Evolutionary conservation across 2,329 filamentous ascomycete species (phyloP), one percentile per base, ranked within the genome.

Genomic region (Aspergillus nomiae): DNA sequence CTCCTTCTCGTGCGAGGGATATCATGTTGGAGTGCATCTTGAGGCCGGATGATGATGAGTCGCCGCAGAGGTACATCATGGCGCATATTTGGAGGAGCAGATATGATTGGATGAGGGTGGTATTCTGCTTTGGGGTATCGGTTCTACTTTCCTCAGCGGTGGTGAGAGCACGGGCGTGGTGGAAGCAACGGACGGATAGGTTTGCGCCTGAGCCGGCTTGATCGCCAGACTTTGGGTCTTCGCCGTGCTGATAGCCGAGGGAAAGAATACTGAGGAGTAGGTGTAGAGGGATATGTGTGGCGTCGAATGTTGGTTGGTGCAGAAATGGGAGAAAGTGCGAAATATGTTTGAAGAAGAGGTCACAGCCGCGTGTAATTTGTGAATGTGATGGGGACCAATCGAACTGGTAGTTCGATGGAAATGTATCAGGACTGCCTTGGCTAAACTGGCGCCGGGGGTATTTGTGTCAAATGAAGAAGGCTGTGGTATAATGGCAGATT

Each of bases 1-100:
- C 74, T 5, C 67, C 67, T 7, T 76, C 64, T 0, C 80, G 73
- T 2, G 76, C 74, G 0, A 81, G 73, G 0, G 76, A 74, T 19
- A 82, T 78, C 71, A 80, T 79, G 11, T 71, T 74, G 0, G 76
- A 73, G 58, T 82, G 80, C 69, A 80, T 76, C 32, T 76, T 75
- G 14, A 79, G 71, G 3, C 75, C 78, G 28, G 73, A 73, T 2
- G 70, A 66, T 0, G 78, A 79, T 56, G 75, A 66, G 1, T 71
- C 62, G 0, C 78, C 77, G 62, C 77, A 80, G 28, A 80, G 71
- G 59, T 80, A 81, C 72, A 81, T 76, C 72, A 81, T 81, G n/a
- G 78, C 73, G 58, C 72, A 80, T 9, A 81, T 75, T 56, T 82
- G 73, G 2, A 82, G 73, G 8, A 82, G 67, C 2, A 81, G 61